Conservation (phyloP, 139 green algal genomes). For the Chlorokybus atmophyticus region DNA sequence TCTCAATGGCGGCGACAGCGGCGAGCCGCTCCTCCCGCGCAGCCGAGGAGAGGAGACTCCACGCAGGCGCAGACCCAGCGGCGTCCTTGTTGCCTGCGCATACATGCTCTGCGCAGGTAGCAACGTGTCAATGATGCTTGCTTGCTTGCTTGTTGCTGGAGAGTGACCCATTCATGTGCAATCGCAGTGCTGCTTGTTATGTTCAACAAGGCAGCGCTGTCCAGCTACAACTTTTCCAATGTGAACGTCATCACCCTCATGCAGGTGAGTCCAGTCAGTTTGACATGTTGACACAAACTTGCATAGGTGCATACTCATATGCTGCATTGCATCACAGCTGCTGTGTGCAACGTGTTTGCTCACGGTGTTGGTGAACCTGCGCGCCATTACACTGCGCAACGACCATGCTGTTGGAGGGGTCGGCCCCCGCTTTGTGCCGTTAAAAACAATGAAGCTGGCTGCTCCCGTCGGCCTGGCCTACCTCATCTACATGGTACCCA, state of each 20-base stretch:
- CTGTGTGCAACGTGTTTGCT: no score
- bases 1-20: no score
- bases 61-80: no score
- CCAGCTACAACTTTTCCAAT: slow-evolving; percentile 27
- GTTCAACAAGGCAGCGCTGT: slow-evolving; percentile 35
- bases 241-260: slow-evolving; percentile 31
- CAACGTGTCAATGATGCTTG: background rate
- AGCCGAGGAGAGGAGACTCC: no score
- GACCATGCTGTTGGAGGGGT: background rate
- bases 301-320: background rate
- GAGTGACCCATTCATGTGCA: background rate
- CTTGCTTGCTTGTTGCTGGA: background rate
- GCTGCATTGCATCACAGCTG: no score
- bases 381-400: background rate
- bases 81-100: no score
- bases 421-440: slow-evolving; percentile 7
- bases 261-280: slow-evolving; percentile 14
- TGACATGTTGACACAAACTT: background rate
- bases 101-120: slow-evolving; percentile 31
- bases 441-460: background rate
- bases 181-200: slow-evolving; percentile 24
- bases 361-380: background rate
- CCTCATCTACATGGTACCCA: slow-evolving; percentile 17
- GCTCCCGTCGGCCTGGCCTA: slow-evolving; percentile 16
- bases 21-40: no score